Conservation (phyloP, 73 alveolate species). For the Paramecium pentaurelia region DNA sequence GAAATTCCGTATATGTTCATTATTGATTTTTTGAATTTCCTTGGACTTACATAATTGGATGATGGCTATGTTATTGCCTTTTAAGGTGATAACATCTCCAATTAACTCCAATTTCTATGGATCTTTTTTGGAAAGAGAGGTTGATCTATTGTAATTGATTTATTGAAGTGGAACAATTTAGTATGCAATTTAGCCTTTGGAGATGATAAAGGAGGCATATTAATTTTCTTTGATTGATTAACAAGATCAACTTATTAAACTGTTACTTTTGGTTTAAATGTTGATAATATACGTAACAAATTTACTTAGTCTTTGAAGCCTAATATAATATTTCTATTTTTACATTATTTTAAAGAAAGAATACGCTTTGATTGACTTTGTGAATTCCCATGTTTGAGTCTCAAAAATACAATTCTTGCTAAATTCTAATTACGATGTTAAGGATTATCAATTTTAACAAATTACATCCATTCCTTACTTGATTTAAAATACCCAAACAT, state of each 20-base stretch:
- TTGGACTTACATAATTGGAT: background rate
- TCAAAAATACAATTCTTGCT: background rate
- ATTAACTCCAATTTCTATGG: background rate
- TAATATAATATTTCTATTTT: background rate
- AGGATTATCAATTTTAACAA: background rate
- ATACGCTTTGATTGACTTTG: background rate
- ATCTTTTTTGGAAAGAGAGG: background rate
- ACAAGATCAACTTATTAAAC: background rate
- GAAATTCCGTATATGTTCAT: background rate
- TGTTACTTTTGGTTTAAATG: background rate
- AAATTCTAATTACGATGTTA: conserved; percentile 1
- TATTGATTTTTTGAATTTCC: conserved; percentile 3
- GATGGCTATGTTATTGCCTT: background rate
- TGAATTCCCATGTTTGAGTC: background rate
- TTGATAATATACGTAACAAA: background rate
- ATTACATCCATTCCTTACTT: background rate
- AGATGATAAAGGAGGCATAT: background rate
- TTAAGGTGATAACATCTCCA: background rate
- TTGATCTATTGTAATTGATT: background rate
- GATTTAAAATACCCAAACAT: background rate
- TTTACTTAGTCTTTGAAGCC: conserved; percentile 21
- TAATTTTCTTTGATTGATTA: background rate
- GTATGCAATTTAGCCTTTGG: background rate
- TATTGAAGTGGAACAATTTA: background rate
- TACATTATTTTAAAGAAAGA: background rate